These are phyloP conservation scores for Closterium sp. DNA, from an alignment of 139 green algal genomes.

Conservation along the genomic window DNA sequence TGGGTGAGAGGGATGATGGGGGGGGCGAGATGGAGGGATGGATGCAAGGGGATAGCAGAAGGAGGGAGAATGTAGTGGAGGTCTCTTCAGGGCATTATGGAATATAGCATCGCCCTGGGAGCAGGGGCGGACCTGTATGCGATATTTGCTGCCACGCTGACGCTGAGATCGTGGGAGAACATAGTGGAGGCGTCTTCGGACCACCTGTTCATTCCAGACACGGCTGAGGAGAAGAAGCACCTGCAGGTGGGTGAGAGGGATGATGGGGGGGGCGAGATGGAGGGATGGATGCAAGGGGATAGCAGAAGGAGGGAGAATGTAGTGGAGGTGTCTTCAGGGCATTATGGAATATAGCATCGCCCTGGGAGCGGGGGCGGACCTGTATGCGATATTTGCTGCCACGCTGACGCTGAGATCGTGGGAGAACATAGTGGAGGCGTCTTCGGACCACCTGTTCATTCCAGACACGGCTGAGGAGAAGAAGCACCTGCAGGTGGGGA, in stretches of 20 bases:
- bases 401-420: constrained; percentile 86
- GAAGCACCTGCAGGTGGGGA: neutral
- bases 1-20: neutral
- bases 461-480: constrained; percentile 45
- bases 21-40: too few species aligned
- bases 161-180: constrained; percentile 77
- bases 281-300: too few species aligned
- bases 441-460: constrained; percentile 62
- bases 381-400: constrained; percentile 75
- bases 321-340: constrained; percentile 24
- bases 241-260: constrained; percentile 33
- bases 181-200: constrained; percentile 58
- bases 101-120: constrained; percentile 72
- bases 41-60: too few species aligned
- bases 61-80: too few species aligned
- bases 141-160: constrained; percentile 90
- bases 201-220: constrained; percentile 59
- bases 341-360: constrained; percentile 66
- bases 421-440: constrained; percentile 65
- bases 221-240: constrained; percentile 34
- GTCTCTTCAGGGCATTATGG: constrained; percentile 70
- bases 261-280: neutral
- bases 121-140: constrained; percentile 67
- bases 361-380: constrained; percentile 79
- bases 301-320: neutral